Evolutionary conservation across 495 filamentous ascomycete species (phyloP), one percentile per base, ranked within the genome.

Genomic region (Aspergillus wentii): DNA sequence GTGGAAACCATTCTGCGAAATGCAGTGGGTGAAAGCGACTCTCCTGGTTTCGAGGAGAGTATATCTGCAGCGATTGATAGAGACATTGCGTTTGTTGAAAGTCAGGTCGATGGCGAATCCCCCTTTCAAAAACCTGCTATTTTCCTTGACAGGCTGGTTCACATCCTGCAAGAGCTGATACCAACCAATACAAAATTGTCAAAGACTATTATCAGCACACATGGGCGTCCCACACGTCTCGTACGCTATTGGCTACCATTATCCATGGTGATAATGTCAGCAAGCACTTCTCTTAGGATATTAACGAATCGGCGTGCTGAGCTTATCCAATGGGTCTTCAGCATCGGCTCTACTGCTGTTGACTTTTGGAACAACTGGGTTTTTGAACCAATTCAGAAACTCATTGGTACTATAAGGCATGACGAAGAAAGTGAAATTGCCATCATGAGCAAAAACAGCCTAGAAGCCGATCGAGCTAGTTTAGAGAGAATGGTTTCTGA

Each of bases 361-460:
- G 92, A 95, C 56, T 98, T 98, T 51, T 95, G 87, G 83, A 62
- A 75, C 30, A 98, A 98, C 57, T 98, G 92, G 92, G 85, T 98
- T 11, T 63, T 98, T 14, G 82, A 89, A 13, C 92, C 92, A 0
- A 64, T 79, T 3, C 76, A 76, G 43, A 88, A 89, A 58, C 71
- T 98, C 10, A 75, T 98, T 44, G 79, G 82, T 9, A 98, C 92
- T 0, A 97, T 98, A 51, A 78, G 89, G 9, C 92, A 96, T 51
- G 87, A 95, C 51, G 75, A 83, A 40, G 83, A 78, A 45, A 94
- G 86, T 46, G 91, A 95, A 54, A 89, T 98, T 39, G 88, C 89
- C 14, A 83, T 98, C 41, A 92, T 97, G 86, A 94, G 87, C 62
- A 86, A 85, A 33, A 82, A 86, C 45, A 94, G 87, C 47, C 69